Percentiles rank a stretch among this genome's conserved stretches.
These are phyloP conservation scores for Sequoia sempervirens DNA, from an alignment of 75 land plant genomes.

Conservation along the genomic window DNA sequence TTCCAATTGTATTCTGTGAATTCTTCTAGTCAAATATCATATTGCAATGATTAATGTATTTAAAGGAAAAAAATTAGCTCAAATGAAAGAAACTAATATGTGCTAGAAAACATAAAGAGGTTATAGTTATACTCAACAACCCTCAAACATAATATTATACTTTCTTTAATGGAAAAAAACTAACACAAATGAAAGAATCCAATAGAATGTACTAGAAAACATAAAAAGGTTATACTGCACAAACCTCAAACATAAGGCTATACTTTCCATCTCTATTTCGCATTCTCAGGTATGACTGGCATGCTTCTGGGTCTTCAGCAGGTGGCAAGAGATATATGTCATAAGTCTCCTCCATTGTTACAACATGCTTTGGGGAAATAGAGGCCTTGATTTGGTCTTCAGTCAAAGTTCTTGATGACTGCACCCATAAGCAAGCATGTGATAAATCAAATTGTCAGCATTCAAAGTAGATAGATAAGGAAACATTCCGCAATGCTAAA, in stretches of 20 bases:
- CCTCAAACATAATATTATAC: background rate
- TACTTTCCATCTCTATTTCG: conserved; percentile 90
- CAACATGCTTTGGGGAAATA: conserved; percentile 47
- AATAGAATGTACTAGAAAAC: background rate
- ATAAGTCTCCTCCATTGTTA: conserved; percentile 75
- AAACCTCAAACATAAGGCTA: conserved; percentile 98
- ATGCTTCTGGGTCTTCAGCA: conserved; percentile 92
- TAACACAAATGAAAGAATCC: background rate
- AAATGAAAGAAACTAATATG: background rate
- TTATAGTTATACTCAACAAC: conserved; percentile 2
- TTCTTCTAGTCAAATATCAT: background rate
- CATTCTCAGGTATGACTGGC: conserved; percentile 92
- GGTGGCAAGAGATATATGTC: conserved; percentile 93
- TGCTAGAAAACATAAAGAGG: background rate
- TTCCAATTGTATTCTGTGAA: background rate
- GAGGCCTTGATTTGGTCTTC: conserved; percentile 66
- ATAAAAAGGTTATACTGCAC: background rate
- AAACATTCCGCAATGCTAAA: background rate
- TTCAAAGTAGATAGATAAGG: background rate
- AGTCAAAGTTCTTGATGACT: conserved; percentile 61
- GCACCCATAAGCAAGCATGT: conserved; percentile 15
- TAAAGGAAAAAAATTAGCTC: background rate
- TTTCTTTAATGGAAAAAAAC: background rate
- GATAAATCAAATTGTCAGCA: background rate
- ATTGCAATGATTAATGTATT: background rate